Percentiles rank a stretch among this genome's conserved stretches.
Conservation (phyloP, 371 early-diverging fungal genomes). For the Mucor lusitanicus region DNA sequence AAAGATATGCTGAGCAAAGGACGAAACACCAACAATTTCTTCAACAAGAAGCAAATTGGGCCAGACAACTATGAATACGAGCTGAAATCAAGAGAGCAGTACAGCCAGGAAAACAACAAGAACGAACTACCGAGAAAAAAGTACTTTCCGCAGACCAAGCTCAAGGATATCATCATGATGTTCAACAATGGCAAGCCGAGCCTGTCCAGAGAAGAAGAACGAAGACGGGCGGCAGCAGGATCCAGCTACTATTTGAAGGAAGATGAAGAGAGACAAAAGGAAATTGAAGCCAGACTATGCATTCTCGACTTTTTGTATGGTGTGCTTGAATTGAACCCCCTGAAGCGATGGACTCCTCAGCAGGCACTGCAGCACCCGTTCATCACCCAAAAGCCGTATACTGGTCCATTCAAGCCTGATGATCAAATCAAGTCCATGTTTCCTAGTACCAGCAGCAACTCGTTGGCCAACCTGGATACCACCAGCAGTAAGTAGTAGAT, state of each 20-base stretch:
- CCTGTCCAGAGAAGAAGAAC: constrained; percentile 56
- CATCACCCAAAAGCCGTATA: constrained; percentile 84
- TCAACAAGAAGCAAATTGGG: constrained; percentile 22
- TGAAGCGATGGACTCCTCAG: constrained; percentile 92
- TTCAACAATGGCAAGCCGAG: constrained; percentile 63
- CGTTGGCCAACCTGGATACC: neutral
- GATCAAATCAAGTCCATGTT: constrained; percentile 12
- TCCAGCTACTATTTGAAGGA: neutral
- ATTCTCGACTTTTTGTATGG: constrained; percentile 90
- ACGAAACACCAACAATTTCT: constrained; percentile 31
- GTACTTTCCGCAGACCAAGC: constrained; percentile 77
- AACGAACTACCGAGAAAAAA: constrained; percentile 85
- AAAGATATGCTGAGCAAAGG: constrained; percentile 46
- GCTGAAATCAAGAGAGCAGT: constrained; percentile 84
- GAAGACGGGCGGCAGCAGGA: constrained; percentile 19
- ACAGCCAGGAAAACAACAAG: constrained; percentile 71
- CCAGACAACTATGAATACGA: constrained; percentile 58
- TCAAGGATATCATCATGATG: constrained; percentile 84
- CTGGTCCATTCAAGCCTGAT: constrained; percentile 59
- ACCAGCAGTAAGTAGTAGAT: neutral
- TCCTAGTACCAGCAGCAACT: neutral
- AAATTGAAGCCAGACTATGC: constrained; percentile 64
- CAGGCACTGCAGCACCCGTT: constrained; percentile 95
- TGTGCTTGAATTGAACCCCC: constrained; percentile 85
- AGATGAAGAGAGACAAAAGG: constrained; percentile 30